Base-by-base conservation (phyloP, 768 basidiomycete species). In the Lactarius akahatsu region DNA sequence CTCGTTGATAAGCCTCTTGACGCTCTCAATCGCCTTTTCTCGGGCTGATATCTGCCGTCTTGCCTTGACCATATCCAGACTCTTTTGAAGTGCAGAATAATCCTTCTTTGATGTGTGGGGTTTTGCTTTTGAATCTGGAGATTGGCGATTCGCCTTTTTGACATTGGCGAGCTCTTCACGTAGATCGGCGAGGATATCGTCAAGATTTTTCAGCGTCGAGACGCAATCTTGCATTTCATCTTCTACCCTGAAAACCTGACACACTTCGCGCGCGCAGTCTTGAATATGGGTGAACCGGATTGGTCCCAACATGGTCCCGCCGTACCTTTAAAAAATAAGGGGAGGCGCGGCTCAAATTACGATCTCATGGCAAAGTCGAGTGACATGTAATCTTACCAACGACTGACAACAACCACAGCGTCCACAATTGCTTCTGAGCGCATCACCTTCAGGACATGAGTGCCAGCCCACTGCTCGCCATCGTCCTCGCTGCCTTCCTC, bases 261-360 rank as follows among this genome's bases (percentile, higher is more conserved):
- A 92, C 16, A 89, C 91, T 74, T 94, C 90, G 18, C 80, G 73
- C 6, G 91, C 78, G 73, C 91, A 92, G 2, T 82, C 85, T 74
- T 91, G 87, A 70, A 94, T 89, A 71, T 94, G 92, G 3, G 81
- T 74, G 74, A 94, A 94, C 40, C 92, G 65, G 20, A 79, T 82
- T 6, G 91, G 89, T 2, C 92, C 92, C 4, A 94, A 79, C 78
- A 92, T 77, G 8, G 82, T 86, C n/a, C 92, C 92, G 0, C 91
- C 92, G 71, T 86, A 92, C 90, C 91, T 92, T 69, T 6, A 50
- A 28, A 36, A 30, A 57, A 8, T 7, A 47, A 15, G 1, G 54
- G 7, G 20, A 16, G 8, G 20, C 11, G 11, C 8, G 11, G 18
- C n/a, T 9, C 4, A 50, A 10, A 18, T 57, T 13, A 66, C 30